Evolutionary conservation across 192 early-diverging fungal genomes (phyloP).

Genomic region (Linnemannia hyalina): DNA sequence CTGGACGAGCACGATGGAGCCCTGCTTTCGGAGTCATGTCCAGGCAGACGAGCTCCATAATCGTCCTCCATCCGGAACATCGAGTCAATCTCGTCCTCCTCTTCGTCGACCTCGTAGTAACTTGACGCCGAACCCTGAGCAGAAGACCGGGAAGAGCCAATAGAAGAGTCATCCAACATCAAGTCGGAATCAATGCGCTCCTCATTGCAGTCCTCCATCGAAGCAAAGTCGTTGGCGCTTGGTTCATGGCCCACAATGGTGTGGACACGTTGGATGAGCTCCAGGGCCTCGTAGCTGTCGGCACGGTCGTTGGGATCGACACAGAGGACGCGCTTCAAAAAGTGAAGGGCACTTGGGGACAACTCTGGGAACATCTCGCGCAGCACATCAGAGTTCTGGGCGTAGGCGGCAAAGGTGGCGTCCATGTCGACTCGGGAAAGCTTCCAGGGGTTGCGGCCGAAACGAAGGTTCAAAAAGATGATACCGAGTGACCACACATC

Average conservation of each 20-base stretch:
- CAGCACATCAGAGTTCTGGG: conserved; percentile 72
- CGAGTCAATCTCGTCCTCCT: conserved; percentile 39
- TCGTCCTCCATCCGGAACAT: conserved; percentile 54
- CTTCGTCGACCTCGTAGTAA: not conserved
- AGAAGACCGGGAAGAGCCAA: conserved; percentile 28
- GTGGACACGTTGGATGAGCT: conserved; percentile 42
- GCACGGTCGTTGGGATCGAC: conserved; percentile 72
- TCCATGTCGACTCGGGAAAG: conserved; percentile 75
- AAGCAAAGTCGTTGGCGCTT: conserved; percentile 6
- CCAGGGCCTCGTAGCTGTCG: conserved; percentile 48
- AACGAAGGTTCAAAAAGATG: conserved; percentile 89
- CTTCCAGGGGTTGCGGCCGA: conserved; percentile 87
- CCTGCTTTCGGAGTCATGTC: not conserved
- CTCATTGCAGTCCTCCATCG: conserved; percentile 33
- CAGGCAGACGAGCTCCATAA: conserved; percentile 16
- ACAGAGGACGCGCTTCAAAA: conserved; percentile 81
- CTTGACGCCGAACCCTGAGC: conserved; percentile 8
- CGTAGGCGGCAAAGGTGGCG: conserved; percentile 81
- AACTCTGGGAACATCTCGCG: conserved; percentile 74
- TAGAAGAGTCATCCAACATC: conserved; percentile 34
- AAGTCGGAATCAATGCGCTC: conserved; percentile 34
- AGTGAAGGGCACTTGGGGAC: conserved; percentile 74
- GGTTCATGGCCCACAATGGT: conserved; percentile 24
- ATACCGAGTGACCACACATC: conserved; percentile 94
- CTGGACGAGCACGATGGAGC: conserved; percentile 32